A percentile compares a stretch with the other conserved stretches of the same genome.
Conservation (phyloP, 192 early-diverging fungal genomes). For the Funneliformis mosseae region DNA sequence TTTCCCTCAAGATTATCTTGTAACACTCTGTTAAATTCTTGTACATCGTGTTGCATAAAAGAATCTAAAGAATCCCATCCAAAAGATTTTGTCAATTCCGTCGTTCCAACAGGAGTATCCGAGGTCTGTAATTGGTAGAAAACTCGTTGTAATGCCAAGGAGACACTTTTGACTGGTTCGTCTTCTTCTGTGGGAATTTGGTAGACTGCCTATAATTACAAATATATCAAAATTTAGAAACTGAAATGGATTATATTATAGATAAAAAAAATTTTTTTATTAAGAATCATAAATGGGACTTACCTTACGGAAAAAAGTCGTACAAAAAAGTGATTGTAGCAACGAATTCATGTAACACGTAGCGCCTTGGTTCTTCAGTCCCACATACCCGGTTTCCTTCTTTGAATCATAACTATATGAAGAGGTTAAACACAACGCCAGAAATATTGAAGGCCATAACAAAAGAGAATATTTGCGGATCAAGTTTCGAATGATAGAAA, state of each 20-base stretch:
- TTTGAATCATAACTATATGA: constrained; percentile 82
- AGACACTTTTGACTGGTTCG: constrained; percentile 83
- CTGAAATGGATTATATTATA: neutral
- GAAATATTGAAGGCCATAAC: constrained; percentile 22
- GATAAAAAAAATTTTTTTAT: neutral
- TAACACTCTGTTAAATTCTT: constrained; percentile 96
- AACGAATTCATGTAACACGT: constrained; percentile 99
- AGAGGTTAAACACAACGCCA: constrained; percentile 32
- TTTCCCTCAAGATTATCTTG: constrained; percentile 96
- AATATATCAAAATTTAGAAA: neutral
- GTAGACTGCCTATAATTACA: constrained; percentile 63
- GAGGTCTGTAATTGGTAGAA: constrained; percentile 89
- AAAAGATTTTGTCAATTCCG: constrained; percentile 96
- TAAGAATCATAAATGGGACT: neutral
- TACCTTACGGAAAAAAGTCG: constrained; percentile 87
- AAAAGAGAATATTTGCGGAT: constrained; percentile 11
- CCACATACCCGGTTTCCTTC: constrained; percentile 87
- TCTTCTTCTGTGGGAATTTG: constrained; percentile 91
- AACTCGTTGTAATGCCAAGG: constrained; percentile 90
- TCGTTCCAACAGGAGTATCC: constrained; percentile 79
- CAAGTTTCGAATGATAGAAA: constrained; percentile 16
- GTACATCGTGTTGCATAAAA: constrained; percentile 99
- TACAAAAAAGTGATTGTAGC: constrained; percentile 93
- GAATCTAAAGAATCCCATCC: constrained; percentile 96
- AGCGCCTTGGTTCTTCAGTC: constrained; percentile 95